Evolutionary conservation across 2,329 filamentous ascomycete genomes (phyloP), one percentile per base, ranked within the genome.

Genomic region (Ophiostoma triangulosporum): DNA sequence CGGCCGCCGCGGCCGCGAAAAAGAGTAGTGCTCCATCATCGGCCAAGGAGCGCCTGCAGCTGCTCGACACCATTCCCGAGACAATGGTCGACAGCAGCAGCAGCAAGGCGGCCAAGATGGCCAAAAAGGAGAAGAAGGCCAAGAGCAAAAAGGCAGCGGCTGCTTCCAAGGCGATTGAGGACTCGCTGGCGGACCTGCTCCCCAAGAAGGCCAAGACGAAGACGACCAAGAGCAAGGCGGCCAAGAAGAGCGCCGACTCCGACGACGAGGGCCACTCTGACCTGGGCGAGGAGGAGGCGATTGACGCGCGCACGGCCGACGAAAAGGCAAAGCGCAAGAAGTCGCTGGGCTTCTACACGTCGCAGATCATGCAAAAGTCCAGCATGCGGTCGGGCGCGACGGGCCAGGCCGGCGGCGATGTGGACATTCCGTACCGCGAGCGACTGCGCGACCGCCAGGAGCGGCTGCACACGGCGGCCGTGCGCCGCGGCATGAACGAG

Each of bases 341-440:
- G 74, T 88, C 81, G 59, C 78, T 98, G 55, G 86, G 89, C 58
- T 98, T 98, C 75, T 98, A 98, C 76, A 97, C 94, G 2, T 95
- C 90, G 3, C 93, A 98, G 66, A 93, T 98, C 60, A 85, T 87
- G 27, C 91, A 97, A 66, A 97, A 96, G 70, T 82, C 88, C 54
- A 95, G 88, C 71, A 90, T 88, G 66, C 87, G 87, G 53, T 80
- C 82, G 6, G 80, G 75, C 31, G 84, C 84, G 36, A 84, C 85
- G 40, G 79, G 82, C 57, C 82, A 86, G 55, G 80, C 83, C 1
- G 87, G 87, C 60, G 88, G 88, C 60, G 88, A 94, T 64, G 76
- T 78, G 60, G 88, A 94, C 67, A 77, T 94, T 51, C 93, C 93
- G 3, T 84, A 96, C 66, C 81, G 90, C 54, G 93, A 98, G 69